These are phyloP conservation scores for Arthrobotrys entomopaga DNA, from an alignment of 2,329 filamentous ascomycete species.

Conservation along the genomic window DNA sequence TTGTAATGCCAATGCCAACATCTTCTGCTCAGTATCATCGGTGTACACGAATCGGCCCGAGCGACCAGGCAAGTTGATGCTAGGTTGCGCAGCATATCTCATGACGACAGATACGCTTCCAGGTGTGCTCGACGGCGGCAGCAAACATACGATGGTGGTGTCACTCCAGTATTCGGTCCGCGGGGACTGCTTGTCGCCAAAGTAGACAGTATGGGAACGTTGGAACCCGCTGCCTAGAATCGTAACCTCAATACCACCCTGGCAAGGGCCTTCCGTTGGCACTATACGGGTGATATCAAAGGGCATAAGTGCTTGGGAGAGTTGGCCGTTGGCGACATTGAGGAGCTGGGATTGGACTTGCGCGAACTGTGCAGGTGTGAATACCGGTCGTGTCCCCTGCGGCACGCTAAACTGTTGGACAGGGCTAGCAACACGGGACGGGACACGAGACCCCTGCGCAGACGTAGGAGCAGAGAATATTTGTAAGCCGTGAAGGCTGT, in stretches of 20 bases:
- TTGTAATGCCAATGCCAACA: slow-evolving; percentile 74
- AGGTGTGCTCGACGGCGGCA: slow-evolving; percentile 75
- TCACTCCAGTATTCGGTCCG: slow-evolving; percentile 84
- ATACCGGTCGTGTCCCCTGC: slow-evolving; percentile 38
- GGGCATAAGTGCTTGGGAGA: slow-evolving; percentile 44
- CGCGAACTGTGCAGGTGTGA: slow-evolving; percentile 43
- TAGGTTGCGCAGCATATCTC: slow-evolving; percentile 44
- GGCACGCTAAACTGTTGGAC: slow-evolving; percentile 51
- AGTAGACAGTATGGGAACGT: slow-evolving; percentile 83
- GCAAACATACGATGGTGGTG: slow-evolving; percentile 79
- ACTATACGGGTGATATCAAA: slow-evolving; percentile 67
- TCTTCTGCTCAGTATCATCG: slow-evolving; percentile 75
- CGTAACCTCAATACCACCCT: slow-evolving; percentile 86
- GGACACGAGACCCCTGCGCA: slow-evolving; percentile 78
- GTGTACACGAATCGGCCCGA: slow-evolving; percentile 75
- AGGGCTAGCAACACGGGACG: slow-evolving; percentile 59
- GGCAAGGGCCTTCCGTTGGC: slow-evolving; percentile 81
- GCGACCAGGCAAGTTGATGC: slow-evolving; percentile 56
- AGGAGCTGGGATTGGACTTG: slow-evolving; percentile 53
- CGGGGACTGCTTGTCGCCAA: slow-evolving; percentile 75
- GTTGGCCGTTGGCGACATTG: slow-evolving; percentile 51
- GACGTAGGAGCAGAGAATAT: slow-evolving; percentile 79
- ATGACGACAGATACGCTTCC: slow-evolving; percentile 68
- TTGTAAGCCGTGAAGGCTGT: slow-evolving; percentile 72
- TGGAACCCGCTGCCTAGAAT: slow-evolving; percentile 83